Conservation (phyloP, 129 eudicot genomes). For the Lactuca saligna region DNA sequence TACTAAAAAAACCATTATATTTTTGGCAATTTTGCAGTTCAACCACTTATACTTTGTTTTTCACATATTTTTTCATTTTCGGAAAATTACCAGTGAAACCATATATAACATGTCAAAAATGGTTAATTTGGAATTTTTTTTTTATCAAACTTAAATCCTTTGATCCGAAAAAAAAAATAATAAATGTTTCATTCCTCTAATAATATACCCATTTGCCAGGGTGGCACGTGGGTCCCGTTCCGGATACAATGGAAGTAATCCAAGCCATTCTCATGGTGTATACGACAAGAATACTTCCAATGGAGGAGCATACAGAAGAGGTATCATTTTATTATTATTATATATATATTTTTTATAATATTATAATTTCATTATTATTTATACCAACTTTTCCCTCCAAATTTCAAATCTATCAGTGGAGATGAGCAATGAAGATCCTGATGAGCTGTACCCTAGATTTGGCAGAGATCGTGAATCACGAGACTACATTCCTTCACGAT, state of each 20-base stretch:
- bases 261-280: slow-evolving; percentile 35
- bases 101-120: too few species aligned
- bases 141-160: too few species aligned
- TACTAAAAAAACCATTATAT: too few species aligned
- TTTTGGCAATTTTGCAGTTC: too few species aligned
- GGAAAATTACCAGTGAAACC: too few species aligned
- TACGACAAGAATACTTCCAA: slow-evolving; percentile 36
- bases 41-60: too few species aligned
- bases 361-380: background rate
- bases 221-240: slow-evolving; percentile 35
- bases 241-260: slow-evolving; percentile 31
- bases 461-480: slow-evolving; percentile 44
- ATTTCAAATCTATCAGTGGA: slow-evolving; percentile 20
- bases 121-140: too few species aligned
- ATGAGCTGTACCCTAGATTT: slow-evolving; percentile 42
- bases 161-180: too few species aligned
- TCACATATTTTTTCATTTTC: too few species aligned
- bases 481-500: slow-evolving; percentile 44
- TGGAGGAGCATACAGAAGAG: slow-evolving; percentile 44
- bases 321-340: slow-evolving; percentile 12
- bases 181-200: slow-evolving; percentile 3
- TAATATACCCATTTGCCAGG: slow-evolving; percentile 22
- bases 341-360: background rate
- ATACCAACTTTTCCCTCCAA: slow-evolving; percentile 2
- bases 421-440: slow-evolving; percentile 31